These are phyloP conservation scores for Daldinia bambusicola DNA, from an alignment of 495 filamentous ascomycete genomes.

Conservation along the genomic window DNA sequence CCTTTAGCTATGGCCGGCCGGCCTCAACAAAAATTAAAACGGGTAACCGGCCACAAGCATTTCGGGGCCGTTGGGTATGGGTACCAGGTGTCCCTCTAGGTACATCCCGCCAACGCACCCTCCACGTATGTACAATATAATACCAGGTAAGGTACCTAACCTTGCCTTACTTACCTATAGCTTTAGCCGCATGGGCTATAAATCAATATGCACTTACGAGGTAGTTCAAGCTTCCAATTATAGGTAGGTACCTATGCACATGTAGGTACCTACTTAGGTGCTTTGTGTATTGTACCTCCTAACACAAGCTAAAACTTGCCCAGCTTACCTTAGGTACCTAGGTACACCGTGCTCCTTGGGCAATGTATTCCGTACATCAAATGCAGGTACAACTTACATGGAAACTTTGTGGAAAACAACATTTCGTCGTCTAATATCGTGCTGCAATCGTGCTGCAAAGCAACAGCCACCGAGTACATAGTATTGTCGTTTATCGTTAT, in stretches of 20 bases:
- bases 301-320: no score
- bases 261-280: no score
- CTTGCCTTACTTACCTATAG: no score
- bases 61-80: slow-evolving; percentile 16
- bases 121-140: no score
- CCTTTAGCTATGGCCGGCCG: slow-evolving; percentile 12
- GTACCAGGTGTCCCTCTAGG: not conserved
- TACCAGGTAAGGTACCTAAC: no score
- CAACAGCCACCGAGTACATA: not conserved
- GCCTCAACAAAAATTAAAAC: slow-evolving; percentile 19
- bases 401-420: slow-evolving; percentile 1
- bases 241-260: no score
- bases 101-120: not conserved
- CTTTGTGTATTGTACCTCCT: no score
- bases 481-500: not conserved
- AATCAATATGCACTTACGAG: not conserved
- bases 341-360: no score
- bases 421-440: not conserved
- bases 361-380: no score
- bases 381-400: slow-evolving; percentile 6
- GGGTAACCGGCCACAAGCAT: slow-evolving; percentile 25
- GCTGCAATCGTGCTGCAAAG: not conserved
- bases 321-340: no score
- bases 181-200: not conserved
- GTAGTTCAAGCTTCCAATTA: no score